A percentile compares a stretch with the other conserved stretches of the same genome.
Conservation (phyloP, 768 basidiomycete species). For the Coprinellus micaceus region DNA sequence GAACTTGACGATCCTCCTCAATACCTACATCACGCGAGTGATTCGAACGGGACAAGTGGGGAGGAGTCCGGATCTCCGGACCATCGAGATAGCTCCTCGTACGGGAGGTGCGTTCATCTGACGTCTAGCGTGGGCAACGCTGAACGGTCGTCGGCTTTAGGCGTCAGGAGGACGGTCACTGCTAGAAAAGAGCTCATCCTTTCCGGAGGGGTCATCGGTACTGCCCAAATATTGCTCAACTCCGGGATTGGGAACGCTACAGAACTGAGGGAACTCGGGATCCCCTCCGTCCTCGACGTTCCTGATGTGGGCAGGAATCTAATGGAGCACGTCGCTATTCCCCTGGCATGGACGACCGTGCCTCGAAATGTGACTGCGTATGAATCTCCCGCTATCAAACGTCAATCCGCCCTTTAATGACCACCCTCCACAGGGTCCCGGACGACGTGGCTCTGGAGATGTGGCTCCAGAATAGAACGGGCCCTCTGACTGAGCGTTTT, state of each 20-base stretch:
- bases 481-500: slow-evolving; percentile 20
- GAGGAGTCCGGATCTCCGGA: neutral
- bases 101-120: neutral
- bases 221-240: slow-evolving; percentile 15
- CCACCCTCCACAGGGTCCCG: neutral
- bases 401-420: neutral
- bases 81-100: slow-evolving; percentile 1
- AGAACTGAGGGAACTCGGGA: slow-evolving; percentile 15
- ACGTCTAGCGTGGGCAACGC: neutral
- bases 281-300: slow-evolving; percentile 22
- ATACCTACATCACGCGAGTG: slow-evolving; percentile 22
- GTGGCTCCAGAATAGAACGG: slow-evolving; percentile 24
- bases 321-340: neutral
- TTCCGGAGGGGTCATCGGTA: slow-evolving; percentile 10
- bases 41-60: neutral
- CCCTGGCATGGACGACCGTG: slow-evolving; percentile 21
- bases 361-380: neutral
- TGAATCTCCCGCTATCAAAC: neutral
- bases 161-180: slow-evolving; percentile 3
- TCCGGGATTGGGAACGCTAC: slow-evolving; percentile 16
- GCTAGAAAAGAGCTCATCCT: slow-evolving; percentile 13
- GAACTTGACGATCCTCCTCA: slow-evolving; percentile 28
- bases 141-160: too few species aligned
- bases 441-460: slow-evolving; percentile 18
- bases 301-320: slow-evolving; percentile 22